Base-by-base conservation (phyloP, 179 eudicot genomes). In the Carnegiea gigantea region DNA sequence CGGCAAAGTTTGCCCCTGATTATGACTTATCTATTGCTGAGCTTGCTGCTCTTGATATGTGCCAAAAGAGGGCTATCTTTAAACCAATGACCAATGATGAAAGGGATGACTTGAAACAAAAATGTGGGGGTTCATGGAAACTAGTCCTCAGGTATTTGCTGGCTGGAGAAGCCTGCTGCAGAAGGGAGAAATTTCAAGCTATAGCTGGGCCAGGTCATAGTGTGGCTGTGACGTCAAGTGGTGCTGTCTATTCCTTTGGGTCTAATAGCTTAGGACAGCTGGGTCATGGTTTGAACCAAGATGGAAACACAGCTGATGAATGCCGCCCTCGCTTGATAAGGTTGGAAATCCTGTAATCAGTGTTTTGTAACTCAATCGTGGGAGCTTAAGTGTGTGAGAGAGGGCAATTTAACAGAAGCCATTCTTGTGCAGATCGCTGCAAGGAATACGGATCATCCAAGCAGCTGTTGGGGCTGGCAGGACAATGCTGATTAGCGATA, bases 41-140 rank as follows among this genome's bases (percentile, higher is more conserved):
- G 93, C 91, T 92, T 51, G 99, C 99, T 44, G 99, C 99, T 81
- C 89, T 88, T 43, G 99, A 95, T 77, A 88, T 94, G 95, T 95
- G 99, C 84, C 89, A 87, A 77, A 94, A 90, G 85, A 89, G 98
- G 85, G 98, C 92, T 48, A 87, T 95, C 53, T 95, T 94, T 83
- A 95, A 86, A 84, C 94, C 90, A 51, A 92, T 95, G 99, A 89
- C 88, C 15, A 40, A 46, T 8, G 92, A 89, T 68, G 85, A 91
- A 81, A 87, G 85, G 33, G 89, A 86, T 20, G 82, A 73, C 20
- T 79, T 95, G 80, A 95, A 91, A 87, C 85, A 70, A 82, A 90
- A 75, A 77, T 92, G 99, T 79, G 99, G 99, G 79, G 98, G 97
- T 5, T 94, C 99, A 14, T 95, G 99, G 99, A 95, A 95, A 75